Conservation (phyloP, 495 filamentous ascomycete genomes). For the Tuber melanosporum region DNA sequence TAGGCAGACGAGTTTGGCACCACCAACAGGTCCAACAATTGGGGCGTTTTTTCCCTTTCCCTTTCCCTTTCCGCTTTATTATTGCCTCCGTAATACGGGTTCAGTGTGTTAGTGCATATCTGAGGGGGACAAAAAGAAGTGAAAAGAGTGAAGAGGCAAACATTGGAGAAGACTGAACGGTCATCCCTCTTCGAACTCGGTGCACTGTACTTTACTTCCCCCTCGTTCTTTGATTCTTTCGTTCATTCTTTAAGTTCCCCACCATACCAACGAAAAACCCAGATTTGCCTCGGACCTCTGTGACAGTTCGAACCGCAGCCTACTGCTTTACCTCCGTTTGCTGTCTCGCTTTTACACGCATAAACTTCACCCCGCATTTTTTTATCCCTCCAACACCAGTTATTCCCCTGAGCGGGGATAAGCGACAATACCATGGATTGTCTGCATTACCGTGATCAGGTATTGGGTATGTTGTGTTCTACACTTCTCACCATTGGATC, state of each 20-base stretch:
- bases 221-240: background rate
- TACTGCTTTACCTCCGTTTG: background rate
- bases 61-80: background rate
- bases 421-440: background rate
- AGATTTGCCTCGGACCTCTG: background rate
- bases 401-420: background rate
- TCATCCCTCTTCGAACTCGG: background rate
- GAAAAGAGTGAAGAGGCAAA: conserved; percentile 3
- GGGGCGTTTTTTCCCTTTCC: background rate
- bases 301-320: background rate
- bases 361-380: background rate
- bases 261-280: background rate
- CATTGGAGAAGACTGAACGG: background rate
- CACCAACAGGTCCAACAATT: conserved; percentile 1
- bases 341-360: background rate
- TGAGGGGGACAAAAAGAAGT: background rate
- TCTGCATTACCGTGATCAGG: conserved; percentile 2
- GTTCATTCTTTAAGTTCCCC: background rate
- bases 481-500: background rate
- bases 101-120: background rate
- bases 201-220: background rate
- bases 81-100: background rate
- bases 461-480: background rate
- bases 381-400: background rate
- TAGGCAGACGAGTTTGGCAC: background rate